Conservation (phyloP, 257 asterid species). For the Gentiana macrophylla region DNA sequence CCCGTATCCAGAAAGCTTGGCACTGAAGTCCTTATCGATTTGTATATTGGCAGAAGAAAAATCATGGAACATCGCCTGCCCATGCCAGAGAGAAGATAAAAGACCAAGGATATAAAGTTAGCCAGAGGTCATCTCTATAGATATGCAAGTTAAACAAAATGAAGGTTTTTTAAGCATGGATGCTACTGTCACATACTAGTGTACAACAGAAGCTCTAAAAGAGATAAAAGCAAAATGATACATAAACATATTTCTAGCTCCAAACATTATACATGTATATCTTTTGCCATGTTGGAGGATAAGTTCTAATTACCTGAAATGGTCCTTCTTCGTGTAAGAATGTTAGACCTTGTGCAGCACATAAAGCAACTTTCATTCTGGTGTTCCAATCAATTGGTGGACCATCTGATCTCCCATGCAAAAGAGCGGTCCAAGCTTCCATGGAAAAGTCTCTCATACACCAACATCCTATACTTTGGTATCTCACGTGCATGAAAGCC, state of each 20-base stretch:
- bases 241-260: neutral
- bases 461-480: conserved; percentile 74
- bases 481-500: conserved; percentile 90
- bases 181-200: neutral
- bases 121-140: neutral
- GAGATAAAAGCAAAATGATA: too few relatives aligned
- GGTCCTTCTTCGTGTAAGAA: conserved; percentile 97
- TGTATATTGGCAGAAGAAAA: conserved; percentile 82
- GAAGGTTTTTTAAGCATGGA: neutral
- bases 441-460: conserved; percentile 73
- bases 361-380: conserved; percentile 76
- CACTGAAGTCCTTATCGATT: conserved; percentile 88
- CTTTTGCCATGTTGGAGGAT: neutral
- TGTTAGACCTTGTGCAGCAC: conserved; percentile 94
- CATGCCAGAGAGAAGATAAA: conserved; percentile 11
- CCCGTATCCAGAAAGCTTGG: conserved; percentile 97
- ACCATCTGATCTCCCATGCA: conserved; percentile 83
- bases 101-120: conserved; percentile 7
- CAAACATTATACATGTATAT: neutral
- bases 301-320: conserved; percentile 55
- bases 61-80: conserved; percentile 95
- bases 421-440: conserved; percentile 85
- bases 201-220: neutral
- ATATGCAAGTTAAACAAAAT: conserved; percentile 4
- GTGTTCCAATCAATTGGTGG: conserved; percentile 96